A percentile compares a stretch with the other conserved stretches of the same genome.
Evolutionary conservation across 371 early-diverging fungal species (phyloP).

Genomic region (Lichtheimia ornata): DNA sequence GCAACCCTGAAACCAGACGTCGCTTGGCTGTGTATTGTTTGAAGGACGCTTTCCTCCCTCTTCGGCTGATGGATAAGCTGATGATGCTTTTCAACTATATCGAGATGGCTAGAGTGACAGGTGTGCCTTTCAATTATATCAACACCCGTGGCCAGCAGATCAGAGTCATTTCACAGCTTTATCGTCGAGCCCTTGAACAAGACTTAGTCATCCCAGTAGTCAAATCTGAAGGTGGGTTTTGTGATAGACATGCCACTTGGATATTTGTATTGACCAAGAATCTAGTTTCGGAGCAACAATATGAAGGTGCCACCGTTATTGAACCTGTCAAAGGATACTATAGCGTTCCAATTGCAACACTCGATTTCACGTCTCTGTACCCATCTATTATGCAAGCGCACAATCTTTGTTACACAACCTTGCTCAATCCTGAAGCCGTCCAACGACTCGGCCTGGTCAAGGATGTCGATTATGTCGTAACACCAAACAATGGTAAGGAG

Average conservation of each 20-base stretch:
- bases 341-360: constrained; percentile 95
- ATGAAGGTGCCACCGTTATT: constrained; percentile 99
- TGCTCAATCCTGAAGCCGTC: constrained; percentile 64
- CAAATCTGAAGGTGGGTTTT: constrained; percentile 65
- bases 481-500: constrained; percentile 80
- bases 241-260: not conserved
- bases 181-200: constrained; percentile 84
- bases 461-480: constrained; percentile 83
- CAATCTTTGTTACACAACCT: constrained; percentile 99
- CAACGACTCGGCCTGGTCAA: constrained; percentile 63
- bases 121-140: constrained; percentile 97
- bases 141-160: constrained; percentile 97
- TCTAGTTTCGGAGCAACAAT: constrained; percentile 80
- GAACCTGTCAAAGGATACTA: constrained; percentile 98
- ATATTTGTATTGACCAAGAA: not conserved
- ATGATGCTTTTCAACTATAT: constrained; percentile 98
- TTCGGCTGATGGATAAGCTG: constrained; percentile 95
- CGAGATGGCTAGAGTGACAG: constrained; percentile 99
- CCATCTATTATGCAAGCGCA: constrained; percentile 99
- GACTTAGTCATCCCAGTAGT: constrained; percentile 93
- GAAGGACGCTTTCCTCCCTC: constrained; percentile 98
- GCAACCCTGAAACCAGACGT: constrained; percentile 93
- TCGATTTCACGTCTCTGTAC: constrained; percentile 99
- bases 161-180: constrained; percentile 97
- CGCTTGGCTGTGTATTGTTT: constrained; percentile 99